These are phyloP conservation scores for Colletotrichum abscissum DNA, from an alignment of 2,329 filamentous ascomycete genomes.

Conservation along the genomic window DNA sequence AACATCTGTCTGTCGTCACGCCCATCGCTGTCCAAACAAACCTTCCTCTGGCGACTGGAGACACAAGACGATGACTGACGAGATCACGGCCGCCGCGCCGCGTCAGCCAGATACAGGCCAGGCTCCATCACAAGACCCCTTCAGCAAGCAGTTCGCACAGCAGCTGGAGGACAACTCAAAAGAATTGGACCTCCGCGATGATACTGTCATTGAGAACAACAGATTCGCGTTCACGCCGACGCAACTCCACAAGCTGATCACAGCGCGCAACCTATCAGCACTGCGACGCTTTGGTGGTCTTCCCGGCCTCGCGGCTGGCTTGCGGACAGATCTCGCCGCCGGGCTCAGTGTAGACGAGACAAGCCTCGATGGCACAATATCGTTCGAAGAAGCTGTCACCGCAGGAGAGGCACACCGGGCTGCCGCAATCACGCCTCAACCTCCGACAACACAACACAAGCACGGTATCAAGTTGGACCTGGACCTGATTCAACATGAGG, in stretches of 20 bases:
- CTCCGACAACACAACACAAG: conserved; percentile 40
- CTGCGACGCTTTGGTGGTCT: conserved; percentile 65
- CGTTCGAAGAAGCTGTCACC: conserved; percentile 61
- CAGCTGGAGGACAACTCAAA: neutral
- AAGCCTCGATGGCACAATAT: conserved; percentile 54
- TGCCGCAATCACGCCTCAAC: conserved; percentile 38
- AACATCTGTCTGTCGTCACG: neutral
- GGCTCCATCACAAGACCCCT: conserved; percentile 43
- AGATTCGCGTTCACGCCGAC: conserved; percentile 65
- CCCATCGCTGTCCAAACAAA: neutral
- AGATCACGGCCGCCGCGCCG: conserved; percentile 67
- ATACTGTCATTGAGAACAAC: conserved; percentile 47
- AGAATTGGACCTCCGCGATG: conserved; percentile 28
- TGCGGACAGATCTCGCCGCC: conserved; percentile 58
- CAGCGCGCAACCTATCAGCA: conserved; percentile 59
- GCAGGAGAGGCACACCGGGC: conserved; percentile 48
- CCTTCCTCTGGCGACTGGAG: neutral
- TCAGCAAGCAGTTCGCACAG: neutral
- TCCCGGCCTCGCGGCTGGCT: conserved; percentile 60
- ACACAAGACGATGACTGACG: conserved; percentile 47
- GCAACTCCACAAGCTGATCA: conserved; percentile 64
- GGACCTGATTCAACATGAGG: conserved; percentile 35
- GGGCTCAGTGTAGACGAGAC: conserved; percentile 64
- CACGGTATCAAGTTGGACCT: conserved; percentile 32
- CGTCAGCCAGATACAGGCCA: conserved; percentile 58